phyloP scores from a whole-genome alignment of 176 grass and related monocot genomes.

The Alopecurus myosuroides region DNA sequence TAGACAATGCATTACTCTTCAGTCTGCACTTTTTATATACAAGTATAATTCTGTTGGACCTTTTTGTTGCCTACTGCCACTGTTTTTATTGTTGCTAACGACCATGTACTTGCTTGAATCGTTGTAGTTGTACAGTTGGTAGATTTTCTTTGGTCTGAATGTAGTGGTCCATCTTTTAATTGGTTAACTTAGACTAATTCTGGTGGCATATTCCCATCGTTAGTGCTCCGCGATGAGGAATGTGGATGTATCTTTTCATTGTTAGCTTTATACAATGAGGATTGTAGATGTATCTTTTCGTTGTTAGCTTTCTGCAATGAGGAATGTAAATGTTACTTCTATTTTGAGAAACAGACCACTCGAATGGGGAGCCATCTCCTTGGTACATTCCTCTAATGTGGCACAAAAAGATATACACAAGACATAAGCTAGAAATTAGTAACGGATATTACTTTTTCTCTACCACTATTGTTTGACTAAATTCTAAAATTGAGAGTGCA shows the following conservation, averaged over 20 bases:
- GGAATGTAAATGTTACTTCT: neutral
- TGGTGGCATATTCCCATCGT: neutral
- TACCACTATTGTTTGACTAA: neutral
- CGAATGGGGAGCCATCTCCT: neutral
- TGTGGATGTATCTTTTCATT: neutral
- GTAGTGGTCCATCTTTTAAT: slow-evolving; percentile 11
- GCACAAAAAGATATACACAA: neutral
- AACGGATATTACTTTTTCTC: neutral
- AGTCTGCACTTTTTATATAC: slow-evolving; percentile 20
- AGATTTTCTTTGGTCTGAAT: neutral
- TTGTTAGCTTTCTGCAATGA: neutral
- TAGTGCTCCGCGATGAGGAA: neutral
- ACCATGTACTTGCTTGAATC: slow-evolving; percentile 8
- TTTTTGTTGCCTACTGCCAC: neutral
- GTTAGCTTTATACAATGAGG: slow-evolving; percentile 3
- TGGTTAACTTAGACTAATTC: neutral
- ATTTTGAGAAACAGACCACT: neutral
- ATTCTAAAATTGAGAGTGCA: neutral
- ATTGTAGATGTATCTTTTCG: neutral
- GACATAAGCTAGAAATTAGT: slow-evolving; percentile 11
- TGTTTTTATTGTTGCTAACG: neutral
- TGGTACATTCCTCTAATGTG: neutral
- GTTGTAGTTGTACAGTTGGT: slow-evolving; percentile 17
- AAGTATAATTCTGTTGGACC: slow-evolving; percentile 15
- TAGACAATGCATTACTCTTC: slow-evolving; percentile 30